Base-by-base conservation (phyloP, 2,329 filamentous ascomycete species). In the Trichoderma sp. region DNA sequence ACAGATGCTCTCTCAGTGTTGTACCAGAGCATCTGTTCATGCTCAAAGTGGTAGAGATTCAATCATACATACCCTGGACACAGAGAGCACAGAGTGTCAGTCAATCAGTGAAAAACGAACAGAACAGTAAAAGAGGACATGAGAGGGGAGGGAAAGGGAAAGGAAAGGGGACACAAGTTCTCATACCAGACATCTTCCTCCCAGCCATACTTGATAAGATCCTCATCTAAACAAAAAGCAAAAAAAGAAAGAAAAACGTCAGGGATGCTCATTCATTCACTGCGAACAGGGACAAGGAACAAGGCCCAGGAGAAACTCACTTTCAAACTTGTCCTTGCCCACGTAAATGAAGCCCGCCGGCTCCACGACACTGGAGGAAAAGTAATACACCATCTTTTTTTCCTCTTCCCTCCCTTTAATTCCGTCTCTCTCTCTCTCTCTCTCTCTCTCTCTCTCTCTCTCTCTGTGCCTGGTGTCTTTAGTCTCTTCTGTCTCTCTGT, bases 321-420 rank as follows among this genome's bases (percentile, higher is more conserved):
- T 99, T 86, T 99, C 96, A 77, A 96, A 95, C 84, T 99, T 99
- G 86, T 99, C 96, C 83, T 98, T 99, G 82, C 96, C 96, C 73
- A 98, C 94, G 81, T 99, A 99, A 79, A 99, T 90, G 80, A 92
- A 95, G 56, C 94, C 95, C 36, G 94, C 81, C 2, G 96, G 95
- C 14, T 91, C 87, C 51, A 97, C 93, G 56, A 90, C 90, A 73
- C 89, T 95, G 30, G 95, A 98, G 1, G 91, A 96, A 82, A 96
- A 98, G 82, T 98, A 98, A 84, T 93, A 97, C 61, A 99, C 96
- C 96, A 99, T 97, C 34, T 66, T 61, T 24, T 24, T n/a, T 61
- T 61, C 24, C 18, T 1, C 34, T 36, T 36, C 14, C 34, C 34
- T 36, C 34, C 34, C 14, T 36, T 36, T 36, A 15, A 15, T 36